Conservation (phyloP, 768 basidiomycete species). For the Collybiopsis luxurians region DNA sequence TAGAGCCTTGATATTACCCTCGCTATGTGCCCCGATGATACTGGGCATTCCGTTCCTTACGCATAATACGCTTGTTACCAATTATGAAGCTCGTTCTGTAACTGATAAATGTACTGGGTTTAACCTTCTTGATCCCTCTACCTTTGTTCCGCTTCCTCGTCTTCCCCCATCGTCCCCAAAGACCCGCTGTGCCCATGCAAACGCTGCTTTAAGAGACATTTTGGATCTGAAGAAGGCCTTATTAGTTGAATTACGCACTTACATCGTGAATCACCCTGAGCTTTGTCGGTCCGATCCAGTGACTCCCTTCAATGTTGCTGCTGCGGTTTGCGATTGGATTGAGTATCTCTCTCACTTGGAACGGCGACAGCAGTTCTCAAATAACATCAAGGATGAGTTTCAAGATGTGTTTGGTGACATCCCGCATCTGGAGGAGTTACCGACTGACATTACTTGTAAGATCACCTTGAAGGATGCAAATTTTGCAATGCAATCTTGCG, state of each 20-base stretch:
- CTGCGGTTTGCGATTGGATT: not conserved
- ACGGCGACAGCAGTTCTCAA: not conserved
- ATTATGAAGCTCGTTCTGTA: constrained; percentile 17
- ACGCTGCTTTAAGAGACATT: no score
- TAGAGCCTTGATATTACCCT: no score
- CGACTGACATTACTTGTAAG: constrained; percentile 14
- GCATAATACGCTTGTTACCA: constrained; percentile 29
- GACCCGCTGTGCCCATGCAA: no score
- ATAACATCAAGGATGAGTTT: constrained; percentile 10
- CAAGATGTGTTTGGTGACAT: constrained; percentile 17
- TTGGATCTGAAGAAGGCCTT: no score
- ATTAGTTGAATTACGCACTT: not conserved
- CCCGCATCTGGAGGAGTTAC: constrained; percentile 18
- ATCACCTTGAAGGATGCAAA: constrained; percentile 20
- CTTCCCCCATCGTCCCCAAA: no score
- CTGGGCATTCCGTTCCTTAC: constrained; percentile 30
- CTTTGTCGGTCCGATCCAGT: not conserved
- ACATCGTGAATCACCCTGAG: no score
- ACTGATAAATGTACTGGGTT: constrained; percentile 11
- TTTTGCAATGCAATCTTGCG: constrained; percentile 9
- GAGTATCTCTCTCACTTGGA: not conserved
- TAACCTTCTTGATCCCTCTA: not conserved
- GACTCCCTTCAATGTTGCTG: not conserved
- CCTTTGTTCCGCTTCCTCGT: not conserved
- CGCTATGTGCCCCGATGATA: constrained; percentile 17